Conservation (phyloP, 2,329 filamentous ascomycete genomes). For the Penicillium sp. region DNA sequence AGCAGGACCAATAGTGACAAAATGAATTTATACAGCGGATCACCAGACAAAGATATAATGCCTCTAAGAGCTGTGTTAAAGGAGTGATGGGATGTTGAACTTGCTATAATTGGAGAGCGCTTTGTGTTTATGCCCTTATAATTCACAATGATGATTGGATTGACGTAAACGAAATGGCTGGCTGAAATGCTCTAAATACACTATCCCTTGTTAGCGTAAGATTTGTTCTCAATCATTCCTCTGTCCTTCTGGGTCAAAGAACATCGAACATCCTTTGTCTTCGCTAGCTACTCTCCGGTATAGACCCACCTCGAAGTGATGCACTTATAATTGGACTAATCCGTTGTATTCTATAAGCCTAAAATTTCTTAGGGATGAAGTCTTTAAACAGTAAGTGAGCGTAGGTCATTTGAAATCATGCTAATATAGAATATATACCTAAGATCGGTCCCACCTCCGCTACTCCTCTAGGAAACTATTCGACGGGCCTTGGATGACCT, state of each 20-base stretch:
- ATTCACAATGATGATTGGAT: too few species aligned
- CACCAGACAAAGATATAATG: neutral
- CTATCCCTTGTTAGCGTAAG: too few species aligned
- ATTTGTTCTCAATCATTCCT: too few species aligned
- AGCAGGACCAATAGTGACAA: neutral
- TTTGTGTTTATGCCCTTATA: too few species aligned
- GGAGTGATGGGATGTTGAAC: too few species aligned
- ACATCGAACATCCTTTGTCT: neutral
- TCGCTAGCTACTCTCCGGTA: neutral
- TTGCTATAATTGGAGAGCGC: too few species aligned
- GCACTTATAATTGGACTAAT: neutral
- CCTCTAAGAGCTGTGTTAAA: neutral
- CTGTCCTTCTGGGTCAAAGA: too few species aligned
- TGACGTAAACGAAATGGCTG: too few species aligned
- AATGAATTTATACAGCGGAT: neutral
- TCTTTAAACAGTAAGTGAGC: neutral
- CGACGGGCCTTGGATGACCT: neutral
- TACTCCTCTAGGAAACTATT: neutral
- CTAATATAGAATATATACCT: too few species aligned
- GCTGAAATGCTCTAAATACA: too few species aligned
- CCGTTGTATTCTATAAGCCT: neutral
- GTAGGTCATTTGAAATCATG: neutral
- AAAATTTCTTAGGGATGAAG: neutral
- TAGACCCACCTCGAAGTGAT: neutral
- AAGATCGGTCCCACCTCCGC: too few species aligned